Percentiles rank a stretch among this genome's conserved stretches.
Evolutionary conservation across 768 basidiomycete genomes (phyloP).

Genomic region (Inosperma sp.): DNA sequence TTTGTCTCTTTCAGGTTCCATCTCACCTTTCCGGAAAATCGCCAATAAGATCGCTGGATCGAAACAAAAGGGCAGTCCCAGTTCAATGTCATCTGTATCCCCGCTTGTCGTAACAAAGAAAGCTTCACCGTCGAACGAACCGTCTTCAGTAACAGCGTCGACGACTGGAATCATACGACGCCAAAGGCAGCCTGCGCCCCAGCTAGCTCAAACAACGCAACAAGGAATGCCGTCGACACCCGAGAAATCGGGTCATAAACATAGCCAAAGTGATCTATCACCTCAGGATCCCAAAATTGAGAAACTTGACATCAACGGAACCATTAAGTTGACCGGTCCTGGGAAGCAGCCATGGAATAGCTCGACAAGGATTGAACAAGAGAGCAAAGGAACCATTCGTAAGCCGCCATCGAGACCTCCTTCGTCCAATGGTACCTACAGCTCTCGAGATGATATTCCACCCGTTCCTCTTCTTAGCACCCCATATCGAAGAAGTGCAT

Average conservation of each 20-base stretch:
- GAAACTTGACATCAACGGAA: conserved; percentile 23
- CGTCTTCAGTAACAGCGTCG: conserved; percentile 30
- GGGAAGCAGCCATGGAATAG: conserved; percentile 69
- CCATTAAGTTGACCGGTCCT: conserved; percentile 38
- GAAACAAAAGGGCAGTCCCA: conserved; percentile 24
- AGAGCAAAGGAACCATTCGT: conserved; percentile 7
- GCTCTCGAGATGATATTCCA: conserved; percentile 29
- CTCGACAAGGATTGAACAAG: conserved; percentile 63
- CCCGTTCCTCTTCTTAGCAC: conserved; percentile 47
- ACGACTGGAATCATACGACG: conserved; percentile 37
- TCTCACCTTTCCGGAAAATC: conserved; percentile 77
- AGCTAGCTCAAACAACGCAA: conserved; percentile 40
- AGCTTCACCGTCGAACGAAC: conserved; percentile 42
- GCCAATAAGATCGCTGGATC: conserved; percentile 63
- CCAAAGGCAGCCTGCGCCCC: conserved; percentile 62
- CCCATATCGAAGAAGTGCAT: conserved; percentile 58
- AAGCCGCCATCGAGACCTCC: conserved; percentile 49
- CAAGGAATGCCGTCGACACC: conserved; percentile 47
- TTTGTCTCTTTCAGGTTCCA: conserved; percentile 60
- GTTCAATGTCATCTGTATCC: conserved; percentile 37
- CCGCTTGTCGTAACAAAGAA: conserved; percentile 47
- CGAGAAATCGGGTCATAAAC: conserved; percentile 58
- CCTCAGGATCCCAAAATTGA: conserved; percentile 42
- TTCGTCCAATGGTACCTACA: conserved; percentile 41
- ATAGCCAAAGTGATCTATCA: conserved; percentile 67